Percentiles rank a stretch among this genome's conserved stretches.
Evolutionary conservation across 495 filamentous ascomycete genomes (phyloP).

Genomic region (Hypoxylon fragiforme): DNA sequence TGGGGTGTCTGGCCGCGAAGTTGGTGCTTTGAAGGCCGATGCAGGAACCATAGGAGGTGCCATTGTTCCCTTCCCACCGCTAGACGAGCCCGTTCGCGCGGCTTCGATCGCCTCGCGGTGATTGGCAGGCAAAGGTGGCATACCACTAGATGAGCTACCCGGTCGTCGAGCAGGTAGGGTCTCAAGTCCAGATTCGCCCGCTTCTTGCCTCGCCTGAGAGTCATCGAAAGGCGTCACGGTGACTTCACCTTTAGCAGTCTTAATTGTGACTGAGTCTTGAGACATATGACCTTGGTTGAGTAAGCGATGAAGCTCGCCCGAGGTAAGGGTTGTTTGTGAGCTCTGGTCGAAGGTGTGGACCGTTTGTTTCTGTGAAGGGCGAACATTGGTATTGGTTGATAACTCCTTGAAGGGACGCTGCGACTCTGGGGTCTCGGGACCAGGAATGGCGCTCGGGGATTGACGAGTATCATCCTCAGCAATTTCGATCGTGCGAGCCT

Average conservation of each 20-base stretch:
- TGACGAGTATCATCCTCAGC: constrained; percentile 61
- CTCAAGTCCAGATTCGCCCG: constrained; percentile 36
- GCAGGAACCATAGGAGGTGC: constrained; percentile 84
- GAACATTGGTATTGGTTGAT: constrained; percentile 42
- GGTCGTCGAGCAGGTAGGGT: constrained; percentile 54
- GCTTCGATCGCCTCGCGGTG: constrained; percentile 84
- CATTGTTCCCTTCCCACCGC: constrained; percentile 64
- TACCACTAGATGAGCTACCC: constrained; percentile 68
- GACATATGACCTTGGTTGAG: constrained; percentile 42
- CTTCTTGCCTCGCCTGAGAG: constrained; percentile 40
- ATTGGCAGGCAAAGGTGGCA: constrained; percentile 77
- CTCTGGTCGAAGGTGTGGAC: constrained; percentile 63
- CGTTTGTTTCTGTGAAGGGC: constrained; percentile 39
- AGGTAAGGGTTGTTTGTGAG: constrained; percentile 74
- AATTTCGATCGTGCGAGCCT: constrained; percentile 44
- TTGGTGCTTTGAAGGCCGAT: constrained; percentile 65
- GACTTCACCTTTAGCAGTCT: constrained; percentile 30
- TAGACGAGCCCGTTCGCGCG: constrained; percentile 58
- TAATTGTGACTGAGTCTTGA: constrained; percentile 13
- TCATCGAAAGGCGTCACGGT: constrained; percentile 20
- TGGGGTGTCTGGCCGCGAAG: constrained; percentile 73
- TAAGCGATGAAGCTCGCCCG: constrained; percentile 69
- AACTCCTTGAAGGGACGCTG: constrained; percentile 48
- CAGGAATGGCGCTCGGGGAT: constrained; percentile 41
- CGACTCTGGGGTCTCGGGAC: constrained; percentile 45